Evolutionary conservation across 345 rosid species (phyloP).

Genomic region (Conringia planisiliqua): DNA sequence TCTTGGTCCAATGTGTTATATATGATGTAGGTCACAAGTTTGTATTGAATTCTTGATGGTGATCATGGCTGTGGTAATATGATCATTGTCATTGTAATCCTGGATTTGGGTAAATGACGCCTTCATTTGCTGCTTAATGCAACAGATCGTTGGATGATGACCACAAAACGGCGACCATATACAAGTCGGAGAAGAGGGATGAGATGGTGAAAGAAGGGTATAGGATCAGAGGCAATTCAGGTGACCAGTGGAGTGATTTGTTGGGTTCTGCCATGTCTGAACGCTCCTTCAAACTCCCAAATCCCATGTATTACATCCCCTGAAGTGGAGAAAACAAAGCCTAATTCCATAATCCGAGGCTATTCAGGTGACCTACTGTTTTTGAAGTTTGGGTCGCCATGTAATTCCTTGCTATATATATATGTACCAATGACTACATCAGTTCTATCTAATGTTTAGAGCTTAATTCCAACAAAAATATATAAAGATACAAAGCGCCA

Average conservation of each 20-base stretch:
- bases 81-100: not conserved
- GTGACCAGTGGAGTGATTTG: constrained; percentile 97
- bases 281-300: constrained; percentile 85
- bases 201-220: constrained; percentile 66
- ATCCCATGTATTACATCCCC: constrained; percentile 84
- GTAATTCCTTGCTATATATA: not conserved
- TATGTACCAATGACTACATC: not conserved
- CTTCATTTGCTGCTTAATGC: not conserved
- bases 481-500: not conserved
- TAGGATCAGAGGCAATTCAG: constrained; percentile 77
- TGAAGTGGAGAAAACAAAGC: constrained; percentile 8
- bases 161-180: constrained; percentile 51
- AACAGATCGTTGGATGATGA: constrained; percentile 57
- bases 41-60: not conserved
- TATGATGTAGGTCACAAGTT: not conserved
- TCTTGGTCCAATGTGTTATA: not conserved
- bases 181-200: constrained; percentile 76
- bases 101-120: not conserved
- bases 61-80: not conserved
- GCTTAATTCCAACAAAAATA: not conserved
- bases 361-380: constrained; percentile 1
- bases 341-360: not conserved
- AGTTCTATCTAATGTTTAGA: not conserved
- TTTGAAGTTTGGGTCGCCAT: constrained; percentile 16
- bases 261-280: constrained; percentile 54